These are phyloP conservation scores for Plasmopara muralis DNA, from an alignment of 352 stramenopile genomes.

Conservation along the genomic window DNA sequence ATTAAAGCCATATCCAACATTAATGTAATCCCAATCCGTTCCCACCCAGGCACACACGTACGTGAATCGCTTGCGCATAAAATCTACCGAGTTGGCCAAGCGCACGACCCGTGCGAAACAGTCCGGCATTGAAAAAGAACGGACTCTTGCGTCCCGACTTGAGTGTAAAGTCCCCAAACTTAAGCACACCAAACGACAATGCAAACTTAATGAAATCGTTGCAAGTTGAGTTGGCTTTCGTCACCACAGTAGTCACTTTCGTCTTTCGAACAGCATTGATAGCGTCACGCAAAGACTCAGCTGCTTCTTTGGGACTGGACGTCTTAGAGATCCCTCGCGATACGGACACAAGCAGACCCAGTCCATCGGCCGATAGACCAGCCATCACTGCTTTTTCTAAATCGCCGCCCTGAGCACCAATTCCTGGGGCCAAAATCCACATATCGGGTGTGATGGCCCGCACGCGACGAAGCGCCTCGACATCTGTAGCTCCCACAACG, in stretches of 20 bases:
- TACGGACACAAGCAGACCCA: constrained; percentile 94
- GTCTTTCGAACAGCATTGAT: constrained; percentile 89
- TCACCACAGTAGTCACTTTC: constrained; percentile 30
- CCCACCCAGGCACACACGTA: constrained; percentile 13
- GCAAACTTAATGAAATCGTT: constrained; percentile 97
- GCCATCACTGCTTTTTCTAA: constrained; percentile 85
- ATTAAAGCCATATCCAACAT: constrained; percentile 14
- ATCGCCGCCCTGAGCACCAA: constrained; percentile 91
- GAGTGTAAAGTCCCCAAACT: constrained; percentile 97
- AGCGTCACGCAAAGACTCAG: constrained; percentile 85
- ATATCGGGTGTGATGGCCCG: constrained; percentile 79
- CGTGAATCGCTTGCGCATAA: constrained; percentile 93
- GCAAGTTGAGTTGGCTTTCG: constrained; percentile 42
- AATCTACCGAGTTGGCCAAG: constrained; percentile 90
- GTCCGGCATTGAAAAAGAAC: constrained; percentile 99
- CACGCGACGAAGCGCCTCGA: constrained; percentile 85
- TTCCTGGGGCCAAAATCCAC: constrained; percentile 97
- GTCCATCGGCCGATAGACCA: constrained; percentile 78
- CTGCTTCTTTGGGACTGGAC: constrained; percentile 81
- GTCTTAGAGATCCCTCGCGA: constrained; percentile 95
- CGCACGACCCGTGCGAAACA: constrained; percentile 93
- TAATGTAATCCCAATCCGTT: constrained; percentile 1
- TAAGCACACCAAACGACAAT: constrained; percentile 92
- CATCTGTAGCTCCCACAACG: constrained; percentile 97
- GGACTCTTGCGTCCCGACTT: constrained; percentile 97